Evolutionary conservation across 441 rosid species (phyloP).

Genomic region (Hura crepitans): DNA sequence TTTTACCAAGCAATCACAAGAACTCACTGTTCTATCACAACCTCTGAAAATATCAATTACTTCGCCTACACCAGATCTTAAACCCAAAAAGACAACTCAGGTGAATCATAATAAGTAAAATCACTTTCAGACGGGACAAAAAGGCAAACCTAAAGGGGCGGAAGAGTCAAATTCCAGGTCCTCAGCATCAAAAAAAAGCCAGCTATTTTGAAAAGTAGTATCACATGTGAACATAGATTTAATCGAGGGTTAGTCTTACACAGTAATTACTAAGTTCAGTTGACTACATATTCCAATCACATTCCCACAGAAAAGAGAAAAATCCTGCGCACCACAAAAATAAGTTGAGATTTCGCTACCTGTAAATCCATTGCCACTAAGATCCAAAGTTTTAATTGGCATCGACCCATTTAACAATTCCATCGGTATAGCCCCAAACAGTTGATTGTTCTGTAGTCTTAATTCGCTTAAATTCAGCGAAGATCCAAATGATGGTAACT

Average conservation of each 20-base stretch:
- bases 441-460: slow-evolving; percentile 54
- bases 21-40: background rate
- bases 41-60: background rate
- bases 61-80: background rate
- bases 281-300: slow-evolving; percentile 14
- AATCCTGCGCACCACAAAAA: background rate
- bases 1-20: background rate
- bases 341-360: slow-evolving; percentile 36
- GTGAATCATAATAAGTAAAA: background rate
- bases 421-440: slow-evolving; percentile 56
- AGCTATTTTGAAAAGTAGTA: background rate
- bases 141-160: background rate
- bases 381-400: slow-evolving; percentile 72
- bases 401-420: slow-evolving; percentile 58
- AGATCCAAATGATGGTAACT: slow-evolving; percentile 58
- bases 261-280: background rate
- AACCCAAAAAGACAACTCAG: background rate
- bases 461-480: slow-evolving; percentile 47
- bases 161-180: slow-evolving; percentile 9
- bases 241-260: background rate
- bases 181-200: background rate
- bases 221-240: background rate
- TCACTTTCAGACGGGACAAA: background rate
- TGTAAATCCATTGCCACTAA: slow-evolving; percentile 78
- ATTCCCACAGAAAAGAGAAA: background rate